These are phyloP conservation scores for Lentinula raphanica DNA, from an alignment of 768 basidiomycete species.

Conservation along the genomic window DNA sequence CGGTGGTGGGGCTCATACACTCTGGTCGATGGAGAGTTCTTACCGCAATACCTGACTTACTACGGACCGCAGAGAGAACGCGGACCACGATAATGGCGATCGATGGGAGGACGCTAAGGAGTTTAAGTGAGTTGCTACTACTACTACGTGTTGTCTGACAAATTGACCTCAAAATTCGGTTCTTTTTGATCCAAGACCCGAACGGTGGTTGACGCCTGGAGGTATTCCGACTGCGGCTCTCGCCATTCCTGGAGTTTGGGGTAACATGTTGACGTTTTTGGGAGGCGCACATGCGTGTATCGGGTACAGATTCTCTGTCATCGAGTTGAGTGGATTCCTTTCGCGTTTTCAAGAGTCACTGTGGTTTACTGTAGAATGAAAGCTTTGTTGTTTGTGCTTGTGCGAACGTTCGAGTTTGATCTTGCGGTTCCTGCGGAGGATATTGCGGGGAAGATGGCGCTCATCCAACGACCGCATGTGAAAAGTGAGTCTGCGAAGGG, in stretches of 20 bases:
- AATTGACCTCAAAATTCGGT: background rate
- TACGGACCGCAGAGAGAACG: too few species aligned
- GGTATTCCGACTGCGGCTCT: constrained; percentile 38
- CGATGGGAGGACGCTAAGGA: constrained; percentile 52
- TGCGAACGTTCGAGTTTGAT: constrained; percentile 31
- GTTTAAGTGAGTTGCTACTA: constrained; percentile 46
- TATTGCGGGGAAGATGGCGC: constrained; percentile 12
- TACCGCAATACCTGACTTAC: too few species aligned
- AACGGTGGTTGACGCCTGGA: constrained; percentile 49
- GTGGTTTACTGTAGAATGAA: constrained; percentile 19
- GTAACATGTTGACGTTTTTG: constrained; percentile 35
- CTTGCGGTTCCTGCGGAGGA: constrained; percentile 25
- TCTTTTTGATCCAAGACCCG: too few species aligned
- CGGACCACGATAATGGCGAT: too few species aligned
- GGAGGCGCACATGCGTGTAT: constrained; percentile 46
- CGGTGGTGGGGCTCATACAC: too few species aligned
- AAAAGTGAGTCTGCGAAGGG: constrained; percentile 16
- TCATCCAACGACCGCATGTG: constrained; percentile 26
- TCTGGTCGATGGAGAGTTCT: too few species aligned
- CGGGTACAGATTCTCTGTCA: constrained; percentile 39
- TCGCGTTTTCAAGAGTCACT: too few species aligned
- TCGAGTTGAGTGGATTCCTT: constrained; percentile 29
- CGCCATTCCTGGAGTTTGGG: constrained; percentile 54
- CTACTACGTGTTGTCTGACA: constrained; percentile 16
- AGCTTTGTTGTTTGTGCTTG: constrained; percentile 26